phyloP scores from a whole-genome alignment of 148 eudicot species.

The Drosera capensis region DNA sequence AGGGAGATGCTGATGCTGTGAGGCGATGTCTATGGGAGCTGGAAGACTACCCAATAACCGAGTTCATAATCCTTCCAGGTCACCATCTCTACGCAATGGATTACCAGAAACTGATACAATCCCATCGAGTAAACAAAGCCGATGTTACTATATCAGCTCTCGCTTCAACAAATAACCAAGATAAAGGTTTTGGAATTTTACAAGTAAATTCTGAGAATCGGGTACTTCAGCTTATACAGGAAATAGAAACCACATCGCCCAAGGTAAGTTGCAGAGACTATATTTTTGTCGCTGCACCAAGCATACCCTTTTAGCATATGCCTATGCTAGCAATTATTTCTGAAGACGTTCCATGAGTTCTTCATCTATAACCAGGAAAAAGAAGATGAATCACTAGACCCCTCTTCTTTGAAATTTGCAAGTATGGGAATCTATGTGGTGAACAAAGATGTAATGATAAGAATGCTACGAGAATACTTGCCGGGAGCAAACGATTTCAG shows the following conservation, averaged over 20 bases:
- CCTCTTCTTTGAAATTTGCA: constrained; percentile 7
- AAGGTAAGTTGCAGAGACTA: constrained; percentile 9
- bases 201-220: constrained; percentile 22
- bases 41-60: constrained; percentile 34
- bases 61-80: constrained; percentile 70
- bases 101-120: constrained; percentile 46
- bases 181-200: constrained; percentile 35
- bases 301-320: too few species aligned
- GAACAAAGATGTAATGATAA: constrained; percentile 35
- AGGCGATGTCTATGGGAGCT: constrained; percentile 59
- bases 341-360: background rate
- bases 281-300: too few species aligned
- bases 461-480: constrained; percentile 32
- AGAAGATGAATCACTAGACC: constrained; percentile 9
- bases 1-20: constrained; percentile 88
- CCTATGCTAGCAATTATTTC: too few species aligned
- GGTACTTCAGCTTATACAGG: constrained; percentile 25
- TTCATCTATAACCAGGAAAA: constrained; percentile 17
- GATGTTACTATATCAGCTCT: constrained; percentile 55
- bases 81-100: constrained; percentile 77
- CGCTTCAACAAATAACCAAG: constrained; percentile 12
- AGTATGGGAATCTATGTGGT: constrained; percentile 78
- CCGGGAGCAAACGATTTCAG: constrained; percentile 46
- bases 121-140: constrained; percentile 39
- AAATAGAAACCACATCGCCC: constrained; percentile 4